Conservation (phyloP, 805 yeast species). For the Candida nemodendra region DNA sequence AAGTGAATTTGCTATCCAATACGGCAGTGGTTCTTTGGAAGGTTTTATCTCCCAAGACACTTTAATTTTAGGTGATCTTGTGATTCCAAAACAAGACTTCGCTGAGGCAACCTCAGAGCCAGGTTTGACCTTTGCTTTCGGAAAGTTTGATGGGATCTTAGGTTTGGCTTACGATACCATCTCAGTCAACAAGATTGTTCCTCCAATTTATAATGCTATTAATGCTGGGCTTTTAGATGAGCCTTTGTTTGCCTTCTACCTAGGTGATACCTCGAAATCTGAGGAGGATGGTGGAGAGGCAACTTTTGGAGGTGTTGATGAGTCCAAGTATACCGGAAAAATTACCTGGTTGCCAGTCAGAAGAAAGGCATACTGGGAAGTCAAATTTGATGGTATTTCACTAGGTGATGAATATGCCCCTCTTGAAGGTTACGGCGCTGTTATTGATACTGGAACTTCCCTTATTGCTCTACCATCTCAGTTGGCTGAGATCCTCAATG, state of each 20-base stretch:
- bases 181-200: conserved; percentile 84
- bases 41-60: conserved; percentile 91
- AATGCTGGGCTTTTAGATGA: conserved; percentile 77
- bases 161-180: conserved; percentile 94
- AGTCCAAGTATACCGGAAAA: conserved; percentile 72
- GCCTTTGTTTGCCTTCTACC: conserved; percentile 84
- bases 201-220: conserved; percentile 91
- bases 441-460: conserved; percentile 98
- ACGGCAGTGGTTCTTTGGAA: conserved; percentile 90
- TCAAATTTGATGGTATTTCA: conserved; percentile 83
- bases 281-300: conserved; percentile 83
- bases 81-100: conserved; percentile 85
- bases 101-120: conserved; percentile 98
- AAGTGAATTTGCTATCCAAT: conserved; percentile 76
- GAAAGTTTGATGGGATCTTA: conserved; percentile 96
- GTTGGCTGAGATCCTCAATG: conserved; percentile 89
- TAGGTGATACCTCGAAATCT: conserved; percentile 72
- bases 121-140: conserved; percentile 96
- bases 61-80: conserved; percentile 76
- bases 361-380: conserved; percentile 99
- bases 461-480: conserved; percentile 93
- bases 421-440: conserved; percentile 86
- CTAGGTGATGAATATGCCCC: conserved; percentile 90
- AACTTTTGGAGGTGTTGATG: conserved; percentile 92
- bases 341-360: conserved; percentile 96